Percentiles rank a stretch among this genome's conserved stretches.
Conservation (phyloP, 2,329 filamentous ascomycete genomes). For the Coniochaeta pulveracea region DNA sequence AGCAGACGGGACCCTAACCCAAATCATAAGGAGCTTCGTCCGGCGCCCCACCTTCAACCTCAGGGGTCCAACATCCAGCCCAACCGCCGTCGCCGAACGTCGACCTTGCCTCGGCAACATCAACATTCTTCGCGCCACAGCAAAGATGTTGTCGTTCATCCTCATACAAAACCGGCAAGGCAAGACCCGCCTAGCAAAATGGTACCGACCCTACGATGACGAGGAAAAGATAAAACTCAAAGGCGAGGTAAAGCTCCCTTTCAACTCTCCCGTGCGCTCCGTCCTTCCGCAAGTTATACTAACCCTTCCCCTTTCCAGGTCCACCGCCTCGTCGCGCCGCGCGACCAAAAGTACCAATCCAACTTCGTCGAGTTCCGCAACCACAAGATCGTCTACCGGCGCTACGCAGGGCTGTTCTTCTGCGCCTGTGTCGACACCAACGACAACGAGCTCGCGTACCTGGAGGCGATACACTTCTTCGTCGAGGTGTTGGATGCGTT, state of each 20-base stretch:
- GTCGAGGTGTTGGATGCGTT: constrained; percentile 97
- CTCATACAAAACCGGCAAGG: constrained; percentile 88
- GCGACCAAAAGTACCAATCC: constrained; percentile 98
- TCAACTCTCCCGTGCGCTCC: constrained; percentile 5
- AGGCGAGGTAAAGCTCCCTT: constrained; percentile 59
- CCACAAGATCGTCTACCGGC: constrained; percentile 94
- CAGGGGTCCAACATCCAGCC: constrained; percentile 1
- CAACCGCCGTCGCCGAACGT: not conserved
- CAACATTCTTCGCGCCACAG: not conserved
- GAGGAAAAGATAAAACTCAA: constrained; percentile 99
- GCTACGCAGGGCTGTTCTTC: constrained; percentile 97
- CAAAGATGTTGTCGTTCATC: constrained; percentile 67
- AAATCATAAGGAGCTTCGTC: too few species aligned
- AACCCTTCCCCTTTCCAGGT: constrained; percentile 40
- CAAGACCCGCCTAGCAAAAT: constrained; percentile 96
- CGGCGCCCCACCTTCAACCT: constrained; percentile 2
- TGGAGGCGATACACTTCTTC: constrained; percentile 98
- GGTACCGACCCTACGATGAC: constrained; percentile 97
- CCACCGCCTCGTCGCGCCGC: constrained; percentile 91
- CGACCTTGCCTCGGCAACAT: not conserved
- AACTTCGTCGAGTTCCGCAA: constrained; percentile 97
- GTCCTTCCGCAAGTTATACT: constrained; percentile 1
- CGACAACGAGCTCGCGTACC: constrained; percentile 92
- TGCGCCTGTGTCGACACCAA: constrained; percentile 98
- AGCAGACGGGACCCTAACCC: too few species aligned